Evolutionary conservation across 2,329 filamentous ascomycete species (phyloP), one percentile per base, ranked within the genome.

Genomic region (Waltergamsia citrina): DNA sequence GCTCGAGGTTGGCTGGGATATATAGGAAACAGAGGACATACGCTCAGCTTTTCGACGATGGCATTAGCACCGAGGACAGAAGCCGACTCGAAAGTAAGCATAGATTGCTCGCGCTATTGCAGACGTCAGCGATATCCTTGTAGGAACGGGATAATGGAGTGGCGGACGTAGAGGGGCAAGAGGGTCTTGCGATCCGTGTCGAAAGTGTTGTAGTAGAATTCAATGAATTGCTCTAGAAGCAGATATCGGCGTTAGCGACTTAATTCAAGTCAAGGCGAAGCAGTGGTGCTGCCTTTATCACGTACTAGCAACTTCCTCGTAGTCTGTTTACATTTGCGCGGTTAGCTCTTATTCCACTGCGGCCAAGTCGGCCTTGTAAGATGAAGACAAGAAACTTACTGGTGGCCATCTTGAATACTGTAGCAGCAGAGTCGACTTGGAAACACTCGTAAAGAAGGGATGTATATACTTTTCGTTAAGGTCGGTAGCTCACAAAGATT

Each of bases 121-220:
- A n/a, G 4, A 21, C 3, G n/a, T 22, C 18, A 7, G 16, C 20
- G 35, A 42, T 35, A 18, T 41, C 33, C 36, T 36, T 18, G 21
- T 17, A 32, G 19, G n/a, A n/a, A n/a, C n/a, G n/a, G 19, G 5
- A 18, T 14, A 15, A 14, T 8, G 23, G 25, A 19, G 19, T n/a
- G 19, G 50, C 83, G 54, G 75, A 94, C 90, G 69, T 95, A 96
- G 65, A 95, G 85, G 41, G 63, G 52, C 11, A 59, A 62, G 28
- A 95, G 73, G 33, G 56, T 49, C 36, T 62, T 61, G 51, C 87
- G 81, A 61, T 88, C 71, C 41, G 53, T 43, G 58, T 94, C 87
- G 63, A 95, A 94, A 39, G 78, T 80, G 52, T 81, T 69, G 74
- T 94, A 95, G 77, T 95, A 96, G 70, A 81, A 90, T 40, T 79